These are phyloP conservation scores for Miscanthus lutarioriparius DNA, from an alignment of 176 grass and related monocot genomes.

Conservation along the genomic window DNA sequence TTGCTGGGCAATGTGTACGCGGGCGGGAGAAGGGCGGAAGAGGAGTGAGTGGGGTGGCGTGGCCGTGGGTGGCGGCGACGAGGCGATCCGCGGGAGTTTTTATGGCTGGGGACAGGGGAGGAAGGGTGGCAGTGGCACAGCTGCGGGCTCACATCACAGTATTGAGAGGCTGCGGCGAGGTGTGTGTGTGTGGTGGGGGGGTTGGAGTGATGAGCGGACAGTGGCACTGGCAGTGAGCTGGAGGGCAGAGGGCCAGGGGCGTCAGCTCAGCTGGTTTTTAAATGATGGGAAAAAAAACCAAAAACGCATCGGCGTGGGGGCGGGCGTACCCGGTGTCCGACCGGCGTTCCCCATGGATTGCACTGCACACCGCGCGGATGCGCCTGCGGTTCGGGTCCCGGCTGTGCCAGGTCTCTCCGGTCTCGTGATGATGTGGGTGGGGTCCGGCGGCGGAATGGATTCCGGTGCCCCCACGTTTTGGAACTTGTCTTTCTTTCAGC, in stretches of 20 bases:
- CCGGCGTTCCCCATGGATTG: neutral
- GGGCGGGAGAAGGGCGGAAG: too few species aligned
- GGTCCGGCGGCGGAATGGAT: conserved; percentile 22
- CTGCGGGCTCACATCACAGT: neutral
- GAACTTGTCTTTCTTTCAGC: conserved; percentile 4
- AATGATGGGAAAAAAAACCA: conserved; percentile 38
- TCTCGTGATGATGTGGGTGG: conserved; percentile 12
- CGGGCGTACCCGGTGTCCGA: neutral
- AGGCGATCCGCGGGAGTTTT: conserved; percentile 4
- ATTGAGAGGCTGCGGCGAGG: neutral
- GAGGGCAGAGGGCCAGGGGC: conserved; percentile 41
- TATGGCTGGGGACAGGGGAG: neutral
- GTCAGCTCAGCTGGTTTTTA: conserved; percentile 19
- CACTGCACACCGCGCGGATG: neutral
- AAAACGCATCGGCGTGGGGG: conserved; percentile 21
- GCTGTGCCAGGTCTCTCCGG: neutral
- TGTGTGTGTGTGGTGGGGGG: too few species aligned
- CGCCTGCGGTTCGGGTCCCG: neutral
- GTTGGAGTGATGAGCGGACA: conserved; percentile 25
- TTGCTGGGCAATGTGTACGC: neutral
- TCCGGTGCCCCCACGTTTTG: neutral
- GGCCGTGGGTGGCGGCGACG: neutral
- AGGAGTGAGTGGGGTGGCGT: neutral
- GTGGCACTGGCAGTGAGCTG: conserved; percentile 62
- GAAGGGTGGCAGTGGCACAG: neutral